Evolutionary conservation across 441 rosid species (phyloP), one percentile per base, ranked within the genome.

Genomic region (Populus hybrid): DNA sequence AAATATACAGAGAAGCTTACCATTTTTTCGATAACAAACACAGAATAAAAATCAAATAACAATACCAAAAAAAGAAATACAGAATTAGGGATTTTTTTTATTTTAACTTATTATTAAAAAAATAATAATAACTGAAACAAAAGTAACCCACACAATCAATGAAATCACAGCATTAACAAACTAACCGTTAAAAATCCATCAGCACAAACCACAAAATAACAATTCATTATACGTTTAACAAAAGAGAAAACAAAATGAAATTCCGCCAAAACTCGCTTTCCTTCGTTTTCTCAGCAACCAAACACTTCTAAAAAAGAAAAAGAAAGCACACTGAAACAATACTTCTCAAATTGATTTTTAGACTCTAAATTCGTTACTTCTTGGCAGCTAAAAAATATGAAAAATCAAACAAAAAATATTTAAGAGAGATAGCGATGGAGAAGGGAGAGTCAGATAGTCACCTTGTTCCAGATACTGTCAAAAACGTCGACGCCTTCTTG

Each of bases 381-480:
- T 32, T 5, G 16, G 46, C 71, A 61, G 24, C 53, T 69, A 61
- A 73, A 59, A 28, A 61, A n/a, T 10, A 53, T 24, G 35, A 6
- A 34, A 61, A 67, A 16, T 14, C 38, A 23, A 30, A 46, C 19
- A 9, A n/a, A 5, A 67, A 7, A 69, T n/a, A 9, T 40, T 40
- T 10, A 24, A 64, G 14, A 24, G 23, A 21, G 38, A 30, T 7
- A 14, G 53, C 14, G 10, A 69, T 4, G 0, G 40, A 30, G 42
- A 21, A 46, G 70, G 7, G 35, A 14, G 53, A 14, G 53, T 36
- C 21, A 21, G 46, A 26, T 0, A 0, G 28, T 6, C 50, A 94
- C 99, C 97, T 97, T 97, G 83, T 92, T 95, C 99, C 99, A 95
- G 84, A 97, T 97, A 88, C 96, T 90, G 76, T 97, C 99, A 84